phyloP scores from a whole-genome alignment of 192 early-diverging fungal genomes.

The Gonapodya prolifera region DNA sequence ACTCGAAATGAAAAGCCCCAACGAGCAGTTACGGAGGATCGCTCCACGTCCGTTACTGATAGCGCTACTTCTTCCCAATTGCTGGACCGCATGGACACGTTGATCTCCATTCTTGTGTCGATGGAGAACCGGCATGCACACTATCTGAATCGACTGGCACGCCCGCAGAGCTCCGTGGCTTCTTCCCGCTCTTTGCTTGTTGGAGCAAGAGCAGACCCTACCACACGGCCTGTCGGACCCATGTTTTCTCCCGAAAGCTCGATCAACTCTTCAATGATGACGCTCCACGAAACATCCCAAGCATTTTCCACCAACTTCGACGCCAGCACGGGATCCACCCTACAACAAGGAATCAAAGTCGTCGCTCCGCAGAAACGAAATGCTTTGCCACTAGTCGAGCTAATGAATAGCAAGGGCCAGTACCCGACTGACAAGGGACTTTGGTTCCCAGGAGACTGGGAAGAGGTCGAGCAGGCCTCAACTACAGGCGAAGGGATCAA shows the following conservation, averaged over 20 bases:
- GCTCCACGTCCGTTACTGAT: no score
- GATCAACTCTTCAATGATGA: not conserved
- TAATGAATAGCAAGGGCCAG: not conserved
- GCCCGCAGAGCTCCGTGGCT: not conserved
- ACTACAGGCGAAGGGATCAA: not conserved
- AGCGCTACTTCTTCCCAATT: not conserved
- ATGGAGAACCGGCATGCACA: not conserved
- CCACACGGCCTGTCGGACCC: not conserved
- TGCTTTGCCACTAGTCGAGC: not conserved
- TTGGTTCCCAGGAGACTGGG: not conserved
- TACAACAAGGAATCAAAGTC: not conserved
- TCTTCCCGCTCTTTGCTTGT: not conserved
- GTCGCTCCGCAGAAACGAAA: not conserved
- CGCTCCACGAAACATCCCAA: not conserved
- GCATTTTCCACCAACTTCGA: not conserved
- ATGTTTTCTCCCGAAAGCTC: not conserved
- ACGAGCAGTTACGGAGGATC: no score
- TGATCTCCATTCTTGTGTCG: not conserved
- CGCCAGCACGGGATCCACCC: not conserved
- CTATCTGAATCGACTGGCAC: not conserved
- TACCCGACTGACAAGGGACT: not conserved
- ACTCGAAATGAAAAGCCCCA: no score
- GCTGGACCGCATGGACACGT: not conserved
- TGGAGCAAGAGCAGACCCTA: no score
- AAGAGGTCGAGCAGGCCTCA: not conserved